Evolutionary conservation across 495 filamentous ascomycete genomes (phyloP), one percentile per base, ranked within the genome.

Genomic region (Usnea hakonensis): DNA sequence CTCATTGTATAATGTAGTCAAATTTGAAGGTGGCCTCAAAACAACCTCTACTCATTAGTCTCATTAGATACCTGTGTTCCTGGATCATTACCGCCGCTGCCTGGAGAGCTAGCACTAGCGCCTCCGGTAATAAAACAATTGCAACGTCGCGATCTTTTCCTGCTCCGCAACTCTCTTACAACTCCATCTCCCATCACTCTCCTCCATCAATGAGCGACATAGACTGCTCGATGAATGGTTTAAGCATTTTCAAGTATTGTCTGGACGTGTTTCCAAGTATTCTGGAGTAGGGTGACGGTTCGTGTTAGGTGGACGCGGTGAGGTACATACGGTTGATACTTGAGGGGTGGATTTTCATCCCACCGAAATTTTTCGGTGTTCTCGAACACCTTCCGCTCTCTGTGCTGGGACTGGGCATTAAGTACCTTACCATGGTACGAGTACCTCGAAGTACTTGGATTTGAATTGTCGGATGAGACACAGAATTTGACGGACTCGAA

Each of bases 71-170:
- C n/a, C 32, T 55, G 4, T 55, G 26, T 19, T 13, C 2, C 5
- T 46, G 36, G n/a, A 48, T 30, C 30, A 50, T 44, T 62, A 62
- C 60, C 11, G n/a, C 23, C 23, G 32, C 8, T 26, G 38, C 23
- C 16, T 8, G 5, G 9, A 17, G 10, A n/a, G 60, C 60, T 57
- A 62, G 30, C 28, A 28, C 21, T 62, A 57, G 60, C 53, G 60
- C n/a, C 1, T 0, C 1, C 21, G 8, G 59, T 61, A 61, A 61
- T 17, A 0, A 41, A 54, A 40, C 59, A 54, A 37, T 9, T 19
- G 44, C 26, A 57, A 62, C 54, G 60, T 62, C 60, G 60, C 60
- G 60, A 62, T 50, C 32, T 62, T 53, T 43, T 57, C 26, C 52
- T 50, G 21, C 33, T 57, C 54, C 54, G 19, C 60, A 57, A 35